These are phyloP conservation scores for Ophiostoma piceae DNA, from an alignment of 2,329 filamentous ascomycete genomes.

Conservation along the genomic window DNA sequence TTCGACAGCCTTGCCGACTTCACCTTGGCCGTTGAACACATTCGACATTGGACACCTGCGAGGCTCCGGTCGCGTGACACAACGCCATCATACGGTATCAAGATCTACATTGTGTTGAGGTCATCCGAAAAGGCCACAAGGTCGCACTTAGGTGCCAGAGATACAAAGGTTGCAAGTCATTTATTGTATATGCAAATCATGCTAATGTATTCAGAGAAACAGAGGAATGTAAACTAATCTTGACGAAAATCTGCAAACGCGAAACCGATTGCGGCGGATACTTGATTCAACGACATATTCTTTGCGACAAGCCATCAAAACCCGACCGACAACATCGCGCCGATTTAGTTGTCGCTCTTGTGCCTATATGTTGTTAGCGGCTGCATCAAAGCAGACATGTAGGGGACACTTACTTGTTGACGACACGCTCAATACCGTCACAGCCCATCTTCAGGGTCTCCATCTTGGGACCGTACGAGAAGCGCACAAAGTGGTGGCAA, in stretches of 20 bases:
- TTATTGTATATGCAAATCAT: not conserved
- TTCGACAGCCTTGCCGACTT: not conserved
- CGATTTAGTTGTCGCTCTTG: slow-evolving; percentile 6
- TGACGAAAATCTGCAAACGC: not conserved
- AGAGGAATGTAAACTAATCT: not conserved
- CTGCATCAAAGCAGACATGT: not conserved
- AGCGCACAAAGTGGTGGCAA: slow-evolving; percentile 84
- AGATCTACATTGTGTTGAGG: not conserved
- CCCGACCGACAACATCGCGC: not conserved
- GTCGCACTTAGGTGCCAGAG: not conserved
- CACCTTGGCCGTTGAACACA: not conserved
- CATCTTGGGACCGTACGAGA: slow-evolving; percentile 80
- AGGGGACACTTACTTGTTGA: slow-evolving; percentile 54
- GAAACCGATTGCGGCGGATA: not conserved
- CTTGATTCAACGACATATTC: not conserved
- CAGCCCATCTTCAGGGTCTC: slow-evolving; percentile 71
- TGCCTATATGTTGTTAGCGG: slow-evolving; percentile 8
- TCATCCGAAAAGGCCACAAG: not conserved
- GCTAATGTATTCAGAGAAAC: not conserved
- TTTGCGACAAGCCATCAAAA: not conserved
- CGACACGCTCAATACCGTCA: slow-evolving; percentile 77
- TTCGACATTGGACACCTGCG: not conserved
- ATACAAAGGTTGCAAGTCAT: not conserved
- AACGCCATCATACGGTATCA: no score
- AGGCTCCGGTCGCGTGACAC: not conserved